Conservation (phyloP, 2,329 filamentous ascomycete species). For the Diatrype stigma region DNA sequence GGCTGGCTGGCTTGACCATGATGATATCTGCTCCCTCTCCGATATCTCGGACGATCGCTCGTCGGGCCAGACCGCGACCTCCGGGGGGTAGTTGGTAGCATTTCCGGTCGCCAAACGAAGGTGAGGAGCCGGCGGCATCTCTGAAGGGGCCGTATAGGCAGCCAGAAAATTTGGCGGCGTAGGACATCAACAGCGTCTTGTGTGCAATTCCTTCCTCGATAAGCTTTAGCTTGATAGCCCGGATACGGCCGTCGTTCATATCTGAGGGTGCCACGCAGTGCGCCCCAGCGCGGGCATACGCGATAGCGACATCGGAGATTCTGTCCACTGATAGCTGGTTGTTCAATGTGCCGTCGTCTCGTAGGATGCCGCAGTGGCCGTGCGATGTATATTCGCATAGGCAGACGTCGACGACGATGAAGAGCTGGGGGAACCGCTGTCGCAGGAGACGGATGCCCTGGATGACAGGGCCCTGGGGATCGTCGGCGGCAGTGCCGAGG, state of each 20-base stretch:
- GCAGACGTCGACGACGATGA: conserved; percentile 89
- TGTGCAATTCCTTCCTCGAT: conserved; percentile 94
- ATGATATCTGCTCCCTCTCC: conserved; percentile 94
- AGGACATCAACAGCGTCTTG: conserved; percentile 90
- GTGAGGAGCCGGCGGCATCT: conserved; percentile 86
- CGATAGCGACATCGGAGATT: conserved; percentile 94
- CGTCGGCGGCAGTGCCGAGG: conserved; percentile 86
- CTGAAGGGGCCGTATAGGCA: conserved; percentile 97
- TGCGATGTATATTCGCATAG: conserved; percentile 98
- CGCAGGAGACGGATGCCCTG: conserved; percentile 79
- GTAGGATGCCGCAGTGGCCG: conserved; percentile 93
- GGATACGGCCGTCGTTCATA: conserved; percentile 98
- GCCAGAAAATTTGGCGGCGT: conserved; percentile 95
- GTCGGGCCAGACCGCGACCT: conserved; percentile 82
- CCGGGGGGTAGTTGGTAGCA: conserved; percentile 97
- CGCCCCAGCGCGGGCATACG: conserved; percentile 91
- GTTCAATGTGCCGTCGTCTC: conserved; percentile 89
- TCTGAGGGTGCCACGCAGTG: conserved; percentile 97
- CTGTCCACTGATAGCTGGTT: conserved; percentile 91
- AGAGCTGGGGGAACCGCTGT: conserved; percentile 81
- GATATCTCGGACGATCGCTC: conserved; percentile 87
- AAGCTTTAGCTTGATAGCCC: conserved; percentile 95
- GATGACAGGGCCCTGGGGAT: conserved; percentile 89
- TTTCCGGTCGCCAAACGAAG: conserved; percentile 88
- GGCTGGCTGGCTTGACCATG: conserved; percentile 97